Evolutionary conservation across 1,284 basidiomycete species (phyloP), one percentile per base, ranked within the genome.

Genomic region (Schizophyllum commune): DNA sequence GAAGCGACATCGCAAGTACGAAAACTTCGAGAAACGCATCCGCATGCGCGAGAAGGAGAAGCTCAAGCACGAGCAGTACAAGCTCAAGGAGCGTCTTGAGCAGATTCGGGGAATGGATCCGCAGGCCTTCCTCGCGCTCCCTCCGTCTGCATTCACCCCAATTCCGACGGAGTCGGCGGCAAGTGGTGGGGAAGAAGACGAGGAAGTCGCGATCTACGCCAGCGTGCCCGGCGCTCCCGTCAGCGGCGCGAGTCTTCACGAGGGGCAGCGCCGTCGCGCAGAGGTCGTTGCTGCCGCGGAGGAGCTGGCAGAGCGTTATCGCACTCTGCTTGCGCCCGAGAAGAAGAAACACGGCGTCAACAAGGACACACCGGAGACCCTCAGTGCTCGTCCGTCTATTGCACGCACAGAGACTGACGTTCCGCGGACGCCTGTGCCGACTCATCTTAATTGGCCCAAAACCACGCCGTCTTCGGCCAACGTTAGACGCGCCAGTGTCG

Each of bases 1-100:
- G 71, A 85, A 85, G 62, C 83, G 92, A 52, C 94, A 96, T 73
- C 83, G 86, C 61, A 92, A 91, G 70, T 93, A 90, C 71, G 94
- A 96, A 71, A 83, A 83, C 17, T 88, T 92, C 61, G 94, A 96
- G 73, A 92, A 92, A 71, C 83, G 91, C 11, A 86, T 90, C 70
- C 85, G 92, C 2, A 77, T 92, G 52, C 83, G 92, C 60, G 94
- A 96, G 74, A 91, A 92, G 72, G 94, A 96, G 72, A 92, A 93
- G 69, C 82, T 97, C 63, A 86, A 90, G 71, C 89, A 93, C 65
- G 92, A 94, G 69, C 91, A 94, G 65, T 92, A 94, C 76, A 95
- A 94, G 72, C 84, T 97, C 68, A 88, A 89, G 68, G 86, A 92
- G 68, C 84, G 94, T 34, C 91, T 96, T 65, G 93, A 96, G 55